Evolutionary conservation across 2,329 filamentous ascomycete genomes (phyloP).

Genomic region (Penicillium nordicum): DNA sequence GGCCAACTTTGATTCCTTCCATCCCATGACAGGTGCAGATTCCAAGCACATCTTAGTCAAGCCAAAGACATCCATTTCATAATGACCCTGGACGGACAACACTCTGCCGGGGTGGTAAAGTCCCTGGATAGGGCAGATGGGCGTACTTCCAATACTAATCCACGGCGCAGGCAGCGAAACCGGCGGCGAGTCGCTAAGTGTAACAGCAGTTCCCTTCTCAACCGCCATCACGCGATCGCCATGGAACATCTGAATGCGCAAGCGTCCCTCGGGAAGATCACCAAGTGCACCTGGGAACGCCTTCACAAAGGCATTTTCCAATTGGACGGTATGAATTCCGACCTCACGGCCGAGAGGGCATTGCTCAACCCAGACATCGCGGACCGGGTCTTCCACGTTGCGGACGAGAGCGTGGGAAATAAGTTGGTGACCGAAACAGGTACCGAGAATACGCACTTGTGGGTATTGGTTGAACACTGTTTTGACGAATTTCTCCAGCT

Average conservation of each 20-base stretch:
- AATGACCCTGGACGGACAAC: constrained; percentile 24
- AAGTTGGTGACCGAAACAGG: constrained; percentile 36
- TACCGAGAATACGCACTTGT: constrained; percentile 32
- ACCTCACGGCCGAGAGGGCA: constrained; percentile 24
- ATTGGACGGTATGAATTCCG: constrained; percentile 20
- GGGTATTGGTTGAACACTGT: constrained; percentile 27
- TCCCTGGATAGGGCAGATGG: constrained; percentile 25
- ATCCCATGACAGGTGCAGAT: constrained; percentile 20
- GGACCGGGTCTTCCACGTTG: constrained; percentile 13
- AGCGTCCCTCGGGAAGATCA: constrained; percentile 12
- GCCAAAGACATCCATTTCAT: constrained; percentile 26
- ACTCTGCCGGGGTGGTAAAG: constrained; percentile 24
- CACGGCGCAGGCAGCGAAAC: constrained; percentile 23
- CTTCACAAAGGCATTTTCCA: constrained; percentile 16
- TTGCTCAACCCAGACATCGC: constrained; percentile 25
- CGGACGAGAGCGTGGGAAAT: constrained; percentile 25
- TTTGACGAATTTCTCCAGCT: constrained; percentile 26
- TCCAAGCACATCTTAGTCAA: constrained; percentile 25
- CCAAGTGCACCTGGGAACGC: constrained; percentile 16
- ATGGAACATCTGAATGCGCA: constrained; percentile 27
- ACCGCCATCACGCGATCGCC: constrained; percentile 26
- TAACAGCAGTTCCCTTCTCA: constrained; percentile 18
- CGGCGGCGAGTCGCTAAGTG: constrained; percentile 18
- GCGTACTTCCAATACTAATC: constrained; percentile 26
- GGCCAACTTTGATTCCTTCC: constrained; percentile 24